A percentile compares a stretch with the other conserved stretches of the same genome.
Evolutionary conservation across 2,329 filamentous ascomycete genomes (phyloP).

Genomic region (Xylaria sp.): DNA sequence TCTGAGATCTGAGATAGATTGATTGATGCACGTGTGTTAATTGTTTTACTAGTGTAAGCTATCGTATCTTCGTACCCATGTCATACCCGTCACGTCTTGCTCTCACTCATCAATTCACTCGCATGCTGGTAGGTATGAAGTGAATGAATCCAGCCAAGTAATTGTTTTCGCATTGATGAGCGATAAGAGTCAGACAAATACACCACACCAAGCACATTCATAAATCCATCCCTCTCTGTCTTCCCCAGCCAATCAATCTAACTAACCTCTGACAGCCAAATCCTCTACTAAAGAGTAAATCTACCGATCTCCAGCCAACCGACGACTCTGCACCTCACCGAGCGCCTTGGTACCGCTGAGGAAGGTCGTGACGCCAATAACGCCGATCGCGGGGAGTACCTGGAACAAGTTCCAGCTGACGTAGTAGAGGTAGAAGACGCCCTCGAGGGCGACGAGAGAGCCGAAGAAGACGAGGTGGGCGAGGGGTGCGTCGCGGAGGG

Average conservation of each 20-base stretch:
- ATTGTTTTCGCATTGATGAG: too few species aligned
- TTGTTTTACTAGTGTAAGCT: background rate
- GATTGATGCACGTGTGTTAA: background rate
- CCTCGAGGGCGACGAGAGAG: slow-evolving; percentile 82
- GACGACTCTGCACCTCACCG: slow-evolving; percentile 84
- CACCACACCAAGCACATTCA: too few species aligned
- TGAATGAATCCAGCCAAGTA: background rate
- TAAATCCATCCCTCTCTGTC: too few species aligned
- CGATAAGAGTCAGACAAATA: too few species aligned
- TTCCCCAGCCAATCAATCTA: too few species aligned
- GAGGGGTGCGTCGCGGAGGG: slow-evolving; percentile 68
- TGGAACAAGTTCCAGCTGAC: slow-evolving; percentile 88
- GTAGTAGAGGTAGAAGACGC: slow-evolving; percentile 93
- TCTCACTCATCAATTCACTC: background rate
- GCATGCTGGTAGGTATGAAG: background rate
- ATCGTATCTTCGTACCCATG: background rate
- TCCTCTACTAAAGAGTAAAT: slow-evolving; percentile 1
- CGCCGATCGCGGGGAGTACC: slow-evolving; percentile 65
- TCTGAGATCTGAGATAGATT: background rate
- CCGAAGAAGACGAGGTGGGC: slow-evolving; percentile 82
- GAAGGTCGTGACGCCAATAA: slow-evolving; percentile 67
- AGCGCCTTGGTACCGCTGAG: slow-evolving; percentile 85
- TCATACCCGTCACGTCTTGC: background rate
- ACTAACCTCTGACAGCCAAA: background rate
- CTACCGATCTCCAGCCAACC: slow-evolving; percentile 62